Evolutionary conservation across 2,329 filamentous ascomycete genomes (phyloP).

Genomic region (Mollisia scopiformis): DNA sequence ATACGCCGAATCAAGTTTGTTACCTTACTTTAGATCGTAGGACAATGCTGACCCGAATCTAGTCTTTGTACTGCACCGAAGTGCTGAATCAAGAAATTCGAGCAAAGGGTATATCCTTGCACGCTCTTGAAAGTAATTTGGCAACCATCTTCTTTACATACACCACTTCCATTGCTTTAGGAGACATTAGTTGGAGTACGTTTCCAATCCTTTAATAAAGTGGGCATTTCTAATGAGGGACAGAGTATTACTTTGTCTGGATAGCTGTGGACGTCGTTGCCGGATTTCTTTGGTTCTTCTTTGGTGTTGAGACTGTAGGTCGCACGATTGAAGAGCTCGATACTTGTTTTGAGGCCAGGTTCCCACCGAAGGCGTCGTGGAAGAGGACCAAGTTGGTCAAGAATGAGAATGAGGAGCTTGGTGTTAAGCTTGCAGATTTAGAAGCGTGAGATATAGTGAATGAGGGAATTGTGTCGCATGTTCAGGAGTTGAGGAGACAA

Average conservation of each 20-base stretch:
- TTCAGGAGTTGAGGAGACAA: not conserved
- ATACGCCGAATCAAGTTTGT: constrained; percentile 15
- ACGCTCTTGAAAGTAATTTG: constrained; percentile 49
- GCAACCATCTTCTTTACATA: constrained; percentile 31
- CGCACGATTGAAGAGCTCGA: constrained; percentile 26
- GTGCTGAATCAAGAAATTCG: constrained; percentile 48
- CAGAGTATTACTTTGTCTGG: constrained; percentile 25
- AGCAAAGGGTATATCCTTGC: constrained; percentile 50
- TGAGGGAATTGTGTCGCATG: not conserved
- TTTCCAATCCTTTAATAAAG: not conserved
- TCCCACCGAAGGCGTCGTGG: constrained; percentile 14
- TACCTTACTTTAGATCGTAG: not conserved
- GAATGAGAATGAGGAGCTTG: constrained; percentile 10
- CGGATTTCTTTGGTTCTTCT: constrained; percentile 24
- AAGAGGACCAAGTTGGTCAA: constrained; percentile 16
- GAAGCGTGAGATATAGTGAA: not conserved
- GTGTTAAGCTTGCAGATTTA: constrained; percentile 6
- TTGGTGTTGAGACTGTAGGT: constrained; percentile 22
- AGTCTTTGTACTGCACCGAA: constrained; percentile 47
- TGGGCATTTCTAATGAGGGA: not conserved
- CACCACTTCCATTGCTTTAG: constrained; percentile 20
- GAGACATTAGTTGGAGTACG: constrained; percentile 18
- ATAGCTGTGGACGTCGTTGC: constrained; percentile 18
- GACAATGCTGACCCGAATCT: not conserved
- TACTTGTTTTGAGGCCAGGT: constrained; percentile 20